phyloP scores from a whole-genome alignment of 169 alveolate genomes.

The Perkinsus marinus region DNA sequence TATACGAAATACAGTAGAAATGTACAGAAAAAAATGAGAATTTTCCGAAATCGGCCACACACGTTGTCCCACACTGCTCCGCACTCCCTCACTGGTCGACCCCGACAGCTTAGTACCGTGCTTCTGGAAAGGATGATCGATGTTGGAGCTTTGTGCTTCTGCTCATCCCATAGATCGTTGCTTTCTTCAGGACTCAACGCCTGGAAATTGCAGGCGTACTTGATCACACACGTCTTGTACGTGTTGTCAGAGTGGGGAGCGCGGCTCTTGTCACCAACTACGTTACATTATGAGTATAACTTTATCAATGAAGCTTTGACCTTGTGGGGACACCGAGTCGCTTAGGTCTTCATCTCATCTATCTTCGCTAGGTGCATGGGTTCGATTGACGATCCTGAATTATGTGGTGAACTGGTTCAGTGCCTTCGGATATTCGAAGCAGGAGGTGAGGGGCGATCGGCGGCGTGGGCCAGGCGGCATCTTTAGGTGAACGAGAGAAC shows the following conservation, averaged over 20 bases:
- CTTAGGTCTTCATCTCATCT: background rate
- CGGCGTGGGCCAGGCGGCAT: background rate
- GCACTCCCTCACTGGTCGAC: too few relatives aligned
- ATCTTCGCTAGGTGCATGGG: background rate
- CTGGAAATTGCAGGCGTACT: background rate
- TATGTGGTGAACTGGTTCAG: background rate
- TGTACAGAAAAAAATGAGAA: background rate
- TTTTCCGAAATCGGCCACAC: background rate
- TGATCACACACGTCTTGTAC: background rate
- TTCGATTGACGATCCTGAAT: background rate
- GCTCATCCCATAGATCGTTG: too few relatives aligned
- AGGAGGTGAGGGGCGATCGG: background rate
- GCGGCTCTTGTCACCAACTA: background rate
- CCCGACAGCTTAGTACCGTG: too few relatives aligned
- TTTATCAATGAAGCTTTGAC: background rate
- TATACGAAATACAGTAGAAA: too few relatives aligned
- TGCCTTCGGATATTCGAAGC: background rate
- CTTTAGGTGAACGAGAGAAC: background rate
- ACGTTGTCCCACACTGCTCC: background rate
- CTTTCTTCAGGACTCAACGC: background rate
- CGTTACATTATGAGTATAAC: background rate
- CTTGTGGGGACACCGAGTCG: background rate
- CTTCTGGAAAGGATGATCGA: too few relatives aligned
- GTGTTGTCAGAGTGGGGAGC: background rate
- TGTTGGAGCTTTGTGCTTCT: too few relatives aligned